Evolutionary conservation across 2,329 filamentous ascomycete genomes (phyloP).

Genomic region (Apiospora pterosperma): DNA sequence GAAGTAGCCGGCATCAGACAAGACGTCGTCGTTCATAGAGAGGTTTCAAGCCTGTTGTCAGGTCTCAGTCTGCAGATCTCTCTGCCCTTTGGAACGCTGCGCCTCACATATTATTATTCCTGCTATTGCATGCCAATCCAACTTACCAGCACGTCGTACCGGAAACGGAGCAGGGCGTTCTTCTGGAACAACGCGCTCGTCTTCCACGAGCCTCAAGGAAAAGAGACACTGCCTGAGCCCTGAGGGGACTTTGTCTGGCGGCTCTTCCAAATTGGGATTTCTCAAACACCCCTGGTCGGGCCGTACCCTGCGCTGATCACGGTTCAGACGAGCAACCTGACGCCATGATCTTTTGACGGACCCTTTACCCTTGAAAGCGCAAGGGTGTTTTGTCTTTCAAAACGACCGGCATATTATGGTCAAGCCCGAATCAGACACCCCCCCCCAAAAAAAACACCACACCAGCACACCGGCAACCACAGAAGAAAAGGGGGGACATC

Average conservation of each 20-base stretch:
- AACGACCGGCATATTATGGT: slow-evolving; percentile 20
- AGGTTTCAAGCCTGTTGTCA: slow-evolving; percentile 36
- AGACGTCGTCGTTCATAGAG: slow-evolving; percentile 1
- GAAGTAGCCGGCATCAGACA: neutral
- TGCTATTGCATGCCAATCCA: neutral
- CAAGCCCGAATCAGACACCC: neutral
- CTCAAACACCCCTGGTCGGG: slow-evolving; percentile 16
- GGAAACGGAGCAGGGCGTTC: neutral
- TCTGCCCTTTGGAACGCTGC: slow-evolving; percentile 15
- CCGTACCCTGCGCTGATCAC: slow-evolving; percentile 34
- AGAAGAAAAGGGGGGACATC: neutral
- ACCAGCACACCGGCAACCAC: neutral
- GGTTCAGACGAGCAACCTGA: slow-evolving; percentile 38
- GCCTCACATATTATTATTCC: slow-evolving; percentile 11
- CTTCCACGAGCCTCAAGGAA: neutral
- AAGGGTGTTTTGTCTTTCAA: slow-evolving; percentile 20
- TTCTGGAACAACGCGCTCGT: slow-evolving; percentile 7
- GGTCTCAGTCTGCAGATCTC: slow-evolving; percentile 40
- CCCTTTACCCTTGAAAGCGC: slow-evolving; percentile 31
- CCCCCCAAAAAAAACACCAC: neutral
- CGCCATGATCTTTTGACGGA: slow-evolving; percentile 34
- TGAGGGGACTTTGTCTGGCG: neutral
- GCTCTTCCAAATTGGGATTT: slow-evolving; percentile 5
- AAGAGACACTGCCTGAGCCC: neutral
- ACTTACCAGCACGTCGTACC: slow-evolving; percentile 6